These are phyloP conservation scores for Penicillium ucsense DNA, from an alignment of 495 filamentous ascomycete genomes.

Conservation along the genomic window DNA sequence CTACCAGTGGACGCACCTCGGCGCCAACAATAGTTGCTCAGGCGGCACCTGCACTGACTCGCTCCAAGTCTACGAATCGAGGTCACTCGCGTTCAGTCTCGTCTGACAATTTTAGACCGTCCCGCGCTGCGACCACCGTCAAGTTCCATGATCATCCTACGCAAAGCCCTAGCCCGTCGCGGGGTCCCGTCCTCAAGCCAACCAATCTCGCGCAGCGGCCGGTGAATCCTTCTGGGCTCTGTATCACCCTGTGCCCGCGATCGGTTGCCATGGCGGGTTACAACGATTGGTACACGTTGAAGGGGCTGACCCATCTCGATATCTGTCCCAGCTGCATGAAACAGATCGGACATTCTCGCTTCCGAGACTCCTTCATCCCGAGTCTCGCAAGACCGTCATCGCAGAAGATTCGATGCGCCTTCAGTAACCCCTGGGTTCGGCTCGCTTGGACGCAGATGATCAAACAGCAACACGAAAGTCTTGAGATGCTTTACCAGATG, in stretches of 20 bases:
- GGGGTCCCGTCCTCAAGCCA: slow-evolving; percentile 8
- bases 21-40: slow-evolving; percentile 1
- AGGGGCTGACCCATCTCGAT: slow-evolving; percentile 43
- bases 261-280: slow-evolving; percentile 36
- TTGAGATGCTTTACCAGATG: slow-evolving; percentile 45
- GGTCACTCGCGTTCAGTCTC: slow-evolving; percentile 3
- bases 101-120: slow-evolving; percentile 5
- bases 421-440: slow-evolving; percentile 55
- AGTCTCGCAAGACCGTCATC: slow-evolving; percentile 29
- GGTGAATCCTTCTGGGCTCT: slow-evolving; percentile 10
- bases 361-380: slow-evolving; percentile 42
- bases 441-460: slow-evolving; percentile 56
- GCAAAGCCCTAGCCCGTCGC: neutral
- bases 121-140: slow-evolving; percentile 5
- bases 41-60: slow-evolving; percentile 1
- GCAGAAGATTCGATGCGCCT: slow-evolving; percentile 44
- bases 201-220: slow-evolving; percentile 8
- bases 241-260: slow-evolving; percentile 47
- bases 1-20: slow-evolving; percentile 4
- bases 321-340: slow-evolving; percentile 56
- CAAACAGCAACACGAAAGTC: slow-evolving; percentile 41
- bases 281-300: slow-evolving; percentile 59
- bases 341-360: slow-evolving; percentile 45
- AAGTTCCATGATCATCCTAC: slow-evolving; percentile 5
- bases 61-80: slow-evolving; percentile 9